Evolutionary conservation across 202 grass and related monocot species (phyloP).

Genomic region (Panicum virgatum): DNA sequence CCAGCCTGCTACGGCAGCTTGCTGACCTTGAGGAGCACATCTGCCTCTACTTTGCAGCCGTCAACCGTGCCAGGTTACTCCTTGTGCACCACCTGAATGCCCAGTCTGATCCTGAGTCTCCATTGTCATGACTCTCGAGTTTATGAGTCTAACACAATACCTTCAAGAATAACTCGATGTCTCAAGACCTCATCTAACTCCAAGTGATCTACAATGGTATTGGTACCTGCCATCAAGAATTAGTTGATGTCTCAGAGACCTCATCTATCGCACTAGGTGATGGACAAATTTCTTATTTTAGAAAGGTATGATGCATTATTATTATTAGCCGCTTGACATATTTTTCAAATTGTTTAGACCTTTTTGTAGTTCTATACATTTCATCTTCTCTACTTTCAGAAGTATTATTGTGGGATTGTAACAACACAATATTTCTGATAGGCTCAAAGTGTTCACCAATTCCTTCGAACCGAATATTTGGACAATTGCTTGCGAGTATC

Average conservation of each 20-base stretch:
- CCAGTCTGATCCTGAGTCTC: slow-evolving; percentile 37
- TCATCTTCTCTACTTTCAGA: background rate
- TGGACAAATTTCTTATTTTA: slow-evolving; percentile 20
- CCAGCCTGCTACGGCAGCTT: slow-evolving; percentile 72
- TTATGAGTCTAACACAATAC: slow-evolving; percentile 11
- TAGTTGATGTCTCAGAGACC: background rate
- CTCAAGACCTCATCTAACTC: background rate
- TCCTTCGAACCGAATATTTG: background rate
- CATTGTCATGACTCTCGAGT: slow-evolving; percentile 17
- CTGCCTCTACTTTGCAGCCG: slow-evolving; percentile 76
- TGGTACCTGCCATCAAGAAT: slow-evolving; percentile 14
- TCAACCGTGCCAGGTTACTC: slow-evolving; percentile 80
- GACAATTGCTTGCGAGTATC: background rate
- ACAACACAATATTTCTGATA: slow-evolving; percentile 3
- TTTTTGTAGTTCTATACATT: slow-evolving; percentile 14
- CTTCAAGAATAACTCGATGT: slow-evolving; percentile 21
- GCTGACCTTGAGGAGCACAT: slow-evolving; percentile 82
- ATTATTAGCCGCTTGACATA: background rate
- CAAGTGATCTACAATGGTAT: slow-evolving; percentile 15
- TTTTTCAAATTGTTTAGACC: slow-evolving; percentile 14
- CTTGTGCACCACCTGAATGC: slow-evolving; percentile 68
- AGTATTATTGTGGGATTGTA: slow-evolving; percentile 8
- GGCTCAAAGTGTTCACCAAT: background rate
- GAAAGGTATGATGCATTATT: background rate
- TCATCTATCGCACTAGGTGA: background rate